These are phyloP conservation scores for Monosporascus sp. DNA, from an alignment of 2,329 filamentous ascomycete species.

Conservation along the genomic window DNA sequence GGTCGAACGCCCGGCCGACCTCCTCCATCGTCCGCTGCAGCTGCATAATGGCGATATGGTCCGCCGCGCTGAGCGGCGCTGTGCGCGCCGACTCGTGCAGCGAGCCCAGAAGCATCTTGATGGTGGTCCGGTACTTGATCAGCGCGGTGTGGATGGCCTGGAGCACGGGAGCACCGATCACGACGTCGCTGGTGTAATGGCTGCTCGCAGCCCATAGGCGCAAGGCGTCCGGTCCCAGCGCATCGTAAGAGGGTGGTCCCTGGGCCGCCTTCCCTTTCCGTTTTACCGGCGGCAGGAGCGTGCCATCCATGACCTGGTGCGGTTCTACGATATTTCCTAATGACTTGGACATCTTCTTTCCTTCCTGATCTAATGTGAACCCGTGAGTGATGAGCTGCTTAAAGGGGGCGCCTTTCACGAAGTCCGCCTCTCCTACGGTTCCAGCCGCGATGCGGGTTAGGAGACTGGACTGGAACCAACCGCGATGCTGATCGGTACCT, in stretches of 20 bases:
- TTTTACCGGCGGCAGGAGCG: slow-evolving; percentile 66
- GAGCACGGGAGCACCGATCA: slow-evolving; percentile 73
- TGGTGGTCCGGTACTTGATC: slow-evolving; percentile 81
- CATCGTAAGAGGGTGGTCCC: slow-evolving; percentile 49
- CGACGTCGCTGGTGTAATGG: slow-evolving; percentile 85
- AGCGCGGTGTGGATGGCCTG: slow-evolving; percentile 70
- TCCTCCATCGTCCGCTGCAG: slow-evolving; percentile 60
- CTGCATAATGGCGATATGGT: slow-evolving; percentile 74
- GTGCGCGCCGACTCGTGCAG: slow-evolving; percentile 50
- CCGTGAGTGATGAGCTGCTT: slow-evolving; percentile 90
- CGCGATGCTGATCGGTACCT: slow-evolving; percentile 91
- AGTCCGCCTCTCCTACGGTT: slow-evolving; percentile 29
- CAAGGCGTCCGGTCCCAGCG: slow-evolving; percentile 79
- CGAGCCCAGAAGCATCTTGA: slow-evolving; percentile 85
- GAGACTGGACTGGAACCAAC: slow-evolving; percentile 97
- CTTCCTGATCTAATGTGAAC: slow-evolving; percentile 81
- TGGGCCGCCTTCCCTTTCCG: slow-evolving; percentile 48
- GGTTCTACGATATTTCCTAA: slow-evolving; percentile 84
- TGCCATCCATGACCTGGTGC: slow-evolving; percentile 77
- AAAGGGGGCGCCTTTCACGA: slow-evolving; percentile 59
- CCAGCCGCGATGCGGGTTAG: slow-evolving; percentile 75
- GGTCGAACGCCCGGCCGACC: slow-evolving; percentile 60
- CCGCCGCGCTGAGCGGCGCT: slow-evolving; percentile 52
- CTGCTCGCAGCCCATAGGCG: slow-evolving; percentile 87
- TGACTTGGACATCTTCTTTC: slow-evolving; percentile 99